phyloP scores from a whole-genome alignment of 345 rosid genomes.

The Populus euphratica region DNA sequence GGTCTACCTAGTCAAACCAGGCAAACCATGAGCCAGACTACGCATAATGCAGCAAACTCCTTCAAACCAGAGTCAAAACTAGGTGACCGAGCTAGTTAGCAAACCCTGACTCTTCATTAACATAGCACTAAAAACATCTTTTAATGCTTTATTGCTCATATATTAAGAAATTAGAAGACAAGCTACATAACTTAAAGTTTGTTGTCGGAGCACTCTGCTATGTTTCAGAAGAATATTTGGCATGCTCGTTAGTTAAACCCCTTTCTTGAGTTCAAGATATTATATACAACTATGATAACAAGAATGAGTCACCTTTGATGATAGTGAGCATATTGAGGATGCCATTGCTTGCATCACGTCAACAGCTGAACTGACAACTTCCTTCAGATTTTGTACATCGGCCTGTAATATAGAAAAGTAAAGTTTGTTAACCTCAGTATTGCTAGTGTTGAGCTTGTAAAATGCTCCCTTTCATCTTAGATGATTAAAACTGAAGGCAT shows the following conservation, averaged over 20 bases:
- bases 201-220: not conserved
- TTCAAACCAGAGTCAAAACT: not conserved
- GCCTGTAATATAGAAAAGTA: conserved; percentile 39
- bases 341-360: conserved; percentile 86
- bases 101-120: not conserved
- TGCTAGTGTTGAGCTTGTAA: not conserved
- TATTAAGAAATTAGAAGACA: not conserved
- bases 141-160: not conserved
- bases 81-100: not conserved
- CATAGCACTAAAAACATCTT: not conserved
- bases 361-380: conserved; percentile 77
- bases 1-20: not conserved
- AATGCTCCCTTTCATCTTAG: not conserved
- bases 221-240: not conserved
- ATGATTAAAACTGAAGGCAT: conserved; percentile 18
- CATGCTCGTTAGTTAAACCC: not conserved
- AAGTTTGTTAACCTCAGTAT: conserved; percentile 11
- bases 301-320: conserved; percentile 51
- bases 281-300: not conserved
- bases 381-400: conserved; percentile 72
- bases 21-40: not conserved
- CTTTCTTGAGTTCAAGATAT: not conserved
- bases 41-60: not conserved
- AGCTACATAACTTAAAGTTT: not conserved
- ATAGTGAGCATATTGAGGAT: conserved; percentile 56